Base-by-base conservation (phyloP, 164 flowering plant species). In the Nymphaea colorata region DNA sequence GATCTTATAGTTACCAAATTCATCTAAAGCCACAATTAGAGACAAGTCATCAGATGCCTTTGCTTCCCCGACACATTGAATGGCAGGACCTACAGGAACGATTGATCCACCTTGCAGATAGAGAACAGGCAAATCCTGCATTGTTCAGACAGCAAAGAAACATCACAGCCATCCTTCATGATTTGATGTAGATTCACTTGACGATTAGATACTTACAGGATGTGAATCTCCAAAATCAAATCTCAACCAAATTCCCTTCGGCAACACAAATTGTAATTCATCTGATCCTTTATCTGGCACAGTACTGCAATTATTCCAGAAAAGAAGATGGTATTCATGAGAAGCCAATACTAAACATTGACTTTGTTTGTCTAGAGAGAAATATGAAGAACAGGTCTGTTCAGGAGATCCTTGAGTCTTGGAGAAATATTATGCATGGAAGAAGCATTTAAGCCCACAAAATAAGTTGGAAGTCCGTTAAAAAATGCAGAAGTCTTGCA, bases 181-280 rank as follows among this genome's bases (percentile, higher is more conserved):
- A 44, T 5, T 5, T 45, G 7, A 45, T 5, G 11, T 45, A 5
- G 5, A 5, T 45, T 10, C 7, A 5, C 5, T 45, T 0, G 7
- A 45, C 5, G 53, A 5, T 47, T n/a, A 63, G 64, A 63, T 11
- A 66, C 3, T 67, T 93, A 93, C 98, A 74, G 96, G 98, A 82
- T 91, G 98, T 53, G 87, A 74, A 75, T 93, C 97, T 36, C 83
- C 85, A 79, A 93, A 93, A 76, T 93, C 93, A 74, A 93, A 93
- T 59, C 80, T 79, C 80, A 81, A 69, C 97, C 96, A 93, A 60
- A 83, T 85, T 64, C 98, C 98, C 66, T 77, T 78, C 2, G 97
- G 98, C 62, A 91, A 67, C 63, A 64, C 47, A 59, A 64, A 79
- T 59, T 77, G 77, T 73, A 82, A 47, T 18, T 81, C 73, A 67